Percentiles rank a stretch among this genome's conserved stretches.
Conservation (phyloP, 2,329 filamentous ascomycete species). For the Lasiodiplodia gonubiensis region DNA sequence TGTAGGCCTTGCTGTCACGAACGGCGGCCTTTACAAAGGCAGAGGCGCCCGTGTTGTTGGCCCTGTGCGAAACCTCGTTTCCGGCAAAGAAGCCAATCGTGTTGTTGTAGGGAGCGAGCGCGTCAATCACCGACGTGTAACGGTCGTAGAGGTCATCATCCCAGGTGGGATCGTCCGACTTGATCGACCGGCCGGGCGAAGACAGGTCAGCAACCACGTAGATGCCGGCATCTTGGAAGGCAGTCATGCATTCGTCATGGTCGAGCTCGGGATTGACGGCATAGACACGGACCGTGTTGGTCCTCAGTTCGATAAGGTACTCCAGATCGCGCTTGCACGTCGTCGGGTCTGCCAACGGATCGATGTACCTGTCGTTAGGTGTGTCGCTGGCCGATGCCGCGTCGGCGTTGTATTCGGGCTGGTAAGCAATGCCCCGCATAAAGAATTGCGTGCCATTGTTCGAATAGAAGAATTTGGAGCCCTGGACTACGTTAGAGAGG, state of each 20-base stretch:
- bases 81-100: constrained; percentile 97
- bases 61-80: constrained; percentile 92
- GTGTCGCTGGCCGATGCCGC: constrained; percentile 58
- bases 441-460: constrained; percentile 75
- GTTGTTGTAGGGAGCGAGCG: constrained; percentile 82
- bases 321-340: constrained; percentile 86
- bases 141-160: constrained; percentile 76
- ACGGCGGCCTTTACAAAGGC: constrained; percentile 98
- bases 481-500: constrained; percentile 50
- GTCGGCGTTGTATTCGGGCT: constrained; percentile 69
- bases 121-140: constrained; percentile 84
- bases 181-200: constrained; percentile 82
- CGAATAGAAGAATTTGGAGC: constrained; percentile 88
- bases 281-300: constrained; percentile 95
- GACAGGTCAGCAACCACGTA: constrained; percentile 93
- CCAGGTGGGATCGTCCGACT: constrained; percentile 80
- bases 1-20: constrained; percentile 93
- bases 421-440: constrained; percentile 94
- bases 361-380: constrained; percentile 62
- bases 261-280: constrained; percentile 80
- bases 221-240: constrained; percentile 84
- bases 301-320: constrained; percentile 75
- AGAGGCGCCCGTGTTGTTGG: constrained; percentile 88
- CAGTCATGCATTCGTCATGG: constrained; percentile 83
- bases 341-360: constrained; percentile 76